Base-by-base conservation (phyloP, 768 basidiomycete species). In the Coprinopsis strossmayeri region DNA sequence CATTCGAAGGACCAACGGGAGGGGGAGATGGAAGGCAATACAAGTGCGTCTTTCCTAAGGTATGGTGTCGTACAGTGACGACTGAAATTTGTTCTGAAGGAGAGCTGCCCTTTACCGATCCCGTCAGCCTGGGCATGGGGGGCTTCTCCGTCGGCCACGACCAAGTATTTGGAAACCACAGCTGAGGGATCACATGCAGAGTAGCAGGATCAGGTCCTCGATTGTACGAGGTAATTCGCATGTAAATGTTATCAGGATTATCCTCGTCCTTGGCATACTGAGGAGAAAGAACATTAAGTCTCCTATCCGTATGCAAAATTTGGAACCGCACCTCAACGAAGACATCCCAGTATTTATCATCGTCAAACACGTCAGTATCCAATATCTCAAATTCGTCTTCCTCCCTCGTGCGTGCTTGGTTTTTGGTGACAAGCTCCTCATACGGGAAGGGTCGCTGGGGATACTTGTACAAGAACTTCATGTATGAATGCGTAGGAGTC, bases 381-480 rank as follows among this genome's bases (percentile, higher is more conserved):
- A 95, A 67, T 58, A 98, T 83, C 67, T 99, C 96, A 60, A 80
- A 98, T 65, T 99, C 96, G 48, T 78, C 69, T 12, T 92, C 92
- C 50, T 96, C 83, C 39, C 96, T 78, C 57, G 78, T 79, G 40
- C 96, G 77, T 56, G 84, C 78, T 59, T 79, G 70, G 61, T 85
- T 94, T 69, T 99, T 93, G 39, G 73, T 67, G 11, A 96, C 87
- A 46, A 99, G 81, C 52, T 95, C 81, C 60, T 98, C 94, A 66
- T 99, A 99, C 1, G 96, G 96, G 66, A 78, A 99, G 27, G 76
- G 72, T 57, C 82, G 74, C 64, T 99, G 96, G 11, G 96, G 94
- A 58, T 99, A 99, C 65, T 99, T 99, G 80, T 99, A 99, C 49
- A 97, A 70, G 67, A 91, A 97, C 66, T 99, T 99, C 96, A 99